Conservation (phyloP, 495 filamentous ascomycete species). For the Acidiella bohemica region DNA sequence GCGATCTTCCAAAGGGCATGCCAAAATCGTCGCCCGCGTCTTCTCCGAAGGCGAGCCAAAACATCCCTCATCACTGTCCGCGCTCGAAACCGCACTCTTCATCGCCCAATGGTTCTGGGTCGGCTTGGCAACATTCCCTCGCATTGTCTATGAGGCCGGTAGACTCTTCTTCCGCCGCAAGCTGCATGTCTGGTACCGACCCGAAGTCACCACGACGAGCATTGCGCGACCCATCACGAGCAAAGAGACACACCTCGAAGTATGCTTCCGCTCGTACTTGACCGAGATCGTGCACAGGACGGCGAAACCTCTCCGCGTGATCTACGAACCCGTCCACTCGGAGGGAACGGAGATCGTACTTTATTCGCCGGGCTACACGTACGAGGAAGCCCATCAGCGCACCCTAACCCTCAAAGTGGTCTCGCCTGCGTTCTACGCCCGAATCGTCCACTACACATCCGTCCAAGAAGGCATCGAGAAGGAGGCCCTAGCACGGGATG, state of each 20-base stretch:
- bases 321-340: conserved; percentile 34
- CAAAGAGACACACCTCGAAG: conserved; percentile 33
- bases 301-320: conserved; percentile 30
- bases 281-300: conserved; percentile 33
- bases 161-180: conserved; percentile 39
- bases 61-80: conserved; percentile 35
- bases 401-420: conserved; percentile 34
- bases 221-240: conserved; percentile 30
- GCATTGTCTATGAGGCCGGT: conserved; percentile 45
- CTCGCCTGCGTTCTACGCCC: conserved; percentile 47
- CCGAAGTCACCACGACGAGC: conserved; percentile 40
- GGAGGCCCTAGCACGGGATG: conserved; percentile 29
- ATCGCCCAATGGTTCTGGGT: conserved; percentile 48
- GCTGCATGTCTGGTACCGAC: conserved; percentile 44
- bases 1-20: conserved; percentile 38
- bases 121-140: conserved; percentile 46
- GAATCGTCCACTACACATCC: conserved; percentile 41
- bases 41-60: conserved; percentile 35
- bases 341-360: conserved; percentile 8
- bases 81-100: conserved; percentile 34
- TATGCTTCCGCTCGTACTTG: conserved; percentile 40
- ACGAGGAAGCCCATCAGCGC: conserved; percentile 17
- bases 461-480: conserved; percentile 38
- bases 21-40: conserved; percentile 43
- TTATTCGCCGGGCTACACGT: conserved; percentile 18